Evolutionary conservation across 257 asterid genomes (phyloP).

Genomic region (Echium plantagineum): DNA sequence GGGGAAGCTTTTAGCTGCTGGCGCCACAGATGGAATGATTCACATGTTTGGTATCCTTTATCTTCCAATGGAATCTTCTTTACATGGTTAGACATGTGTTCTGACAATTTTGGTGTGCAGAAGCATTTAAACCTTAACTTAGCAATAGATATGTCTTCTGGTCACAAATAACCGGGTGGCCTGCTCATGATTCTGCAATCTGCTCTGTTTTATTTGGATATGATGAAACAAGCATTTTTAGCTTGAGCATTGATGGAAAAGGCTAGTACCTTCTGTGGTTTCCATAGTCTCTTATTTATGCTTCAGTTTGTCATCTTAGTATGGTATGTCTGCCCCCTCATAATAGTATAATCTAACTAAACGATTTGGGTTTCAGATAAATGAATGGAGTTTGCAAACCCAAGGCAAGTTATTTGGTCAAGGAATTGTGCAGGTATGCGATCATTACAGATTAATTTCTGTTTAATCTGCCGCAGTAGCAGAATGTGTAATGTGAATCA

Average conservation of each 20-base stretch:
- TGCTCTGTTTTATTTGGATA: conserved; percentile 84
- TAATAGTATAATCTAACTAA: conserved; percentile 19
- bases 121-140: conserved; percentile 28
- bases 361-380: conserved; percentile 42
- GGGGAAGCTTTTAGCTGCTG: conserved; percentile 99
- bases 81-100: neutral
- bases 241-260: conserved; percentile 91
- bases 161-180: conserved; percentile 98
- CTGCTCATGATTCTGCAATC: conserved; percentile 89
- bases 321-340: neutral
- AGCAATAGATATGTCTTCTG: conserved; percentile 81
- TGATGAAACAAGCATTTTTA: conserved; percentile 92
- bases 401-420: conserved; percentile 91
- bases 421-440: conserved; percentile 71
- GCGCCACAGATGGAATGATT: conserved; percentile 93
- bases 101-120: neutral
- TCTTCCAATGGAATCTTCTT: neutral
- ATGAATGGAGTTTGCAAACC: conserved; percentile 96
- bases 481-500: too few relatives aligned
- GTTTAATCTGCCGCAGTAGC: neutral
- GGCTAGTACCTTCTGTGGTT: conserved; percentile 34
- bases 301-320: neutral
- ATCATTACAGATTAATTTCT: conserved; percentile 1
- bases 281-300: conserved; percentile 6
- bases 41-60: conserved; percentile 96